phyloP scores from a whole-genome alignment of 176 grass and related monocot genomes.

The Rhynchospora breviuscula region DNA sequence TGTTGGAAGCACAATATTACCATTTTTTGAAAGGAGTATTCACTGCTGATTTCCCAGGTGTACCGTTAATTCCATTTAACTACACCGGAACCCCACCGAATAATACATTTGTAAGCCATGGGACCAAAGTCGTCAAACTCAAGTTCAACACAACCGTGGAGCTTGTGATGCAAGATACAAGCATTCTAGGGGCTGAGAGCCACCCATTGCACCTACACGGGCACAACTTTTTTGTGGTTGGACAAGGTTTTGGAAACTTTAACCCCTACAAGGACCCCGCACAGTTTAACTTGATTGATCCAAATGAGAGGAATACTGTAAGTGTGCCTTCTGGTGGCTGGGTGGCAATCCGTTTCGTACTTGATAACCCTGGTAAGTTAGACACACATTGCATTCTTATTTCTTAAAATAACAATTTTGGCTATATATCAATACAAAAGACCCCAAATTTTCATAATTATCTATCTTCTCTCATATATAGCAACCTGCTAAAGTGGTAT shows the following conservation, averaged over 20 bases:
- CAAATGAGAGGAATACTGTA: conserved; percentile 54
- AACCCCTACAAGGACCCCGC: conserved; percentile 37
- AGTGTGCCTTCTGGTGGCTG: conserved; percentile 61
- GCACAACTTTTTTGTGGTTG: conserved; percentile 63
- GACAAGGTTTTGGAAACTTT: conserved; percentile 57
- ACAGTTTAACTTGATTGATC: conserved; percentile 58
- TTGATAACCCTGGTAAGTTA: conserved; percentile 61
- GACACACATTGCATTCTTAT: neutral
- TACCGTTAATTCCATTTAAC: conserved; percentile 58
- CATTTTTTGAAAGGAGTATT: conserved; percentile 48
- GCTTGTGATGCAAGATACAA: conserved; percentile 69
- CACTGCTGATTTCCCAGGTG: conserved; percentile 43
- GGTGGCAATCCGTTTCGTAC: conserved; percentile 50
- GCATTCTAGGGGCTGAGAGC: conserved; percentile 56
- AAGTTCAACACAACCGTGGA: conserved; percentile 49
- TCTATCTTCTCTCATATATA: neutral
- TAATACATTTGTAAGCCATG: conserved; percentile 47
- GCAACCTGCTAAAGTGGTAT: neutral
- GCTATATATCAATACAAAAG: neutral
- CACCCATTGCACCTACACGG: conserved; percentile 74
- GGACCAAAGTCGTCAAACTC: conserved; percentile 41
- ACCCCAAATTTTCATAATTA: neutral
- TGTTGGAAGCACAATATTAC: conserved; percentile 56
- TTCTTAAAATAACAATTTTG: neutral
- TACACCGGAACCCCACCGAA: conserved; percentile 62